A percentile compares a stretch with the other conserved stretches of the same genome.
phyloP scores from a whole-genome alignment of 2,329 filamentous ascomycete genomes.

The Neurospora crassa region DNA sequence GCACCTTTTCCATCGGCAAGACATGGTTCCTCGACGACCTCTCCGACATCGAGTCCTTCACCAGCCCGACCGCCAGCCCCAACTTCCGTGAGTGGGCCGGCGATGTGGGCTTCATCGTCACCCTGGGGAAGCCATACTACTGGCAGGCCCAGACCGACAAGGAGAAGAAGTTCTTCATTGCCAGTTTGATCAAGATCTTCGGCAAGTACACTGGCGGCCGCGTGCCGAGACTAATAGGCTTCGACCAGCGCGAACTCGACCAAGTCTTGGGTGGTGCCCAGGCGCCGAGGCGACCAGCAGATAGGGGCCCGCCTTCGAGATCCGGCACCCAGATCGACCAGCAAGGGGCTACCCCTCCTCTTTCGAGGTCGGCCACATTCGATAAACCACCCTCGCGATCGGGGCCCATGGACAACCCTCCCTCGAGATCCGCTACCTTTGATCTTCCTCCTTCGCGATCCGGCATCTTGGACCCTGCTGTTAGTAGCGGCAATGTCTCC shows the following conservation, averaged over 20 bases:
- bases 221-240: slow-evolving; percentile 69
- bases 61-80: slow-evolving; percentile 46
- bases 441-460: slow-evolving; percentile 19
- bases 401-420: slow-evolving; percentile 8
- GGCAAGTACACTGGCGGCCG: slow-evolving; percentile 90
- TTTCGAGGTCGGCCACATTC: not conserved
- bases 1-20: slow-evolving; percentile 93
- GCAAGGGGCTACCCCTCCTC: not conserved
- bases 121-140: slow-evolving; percentile 88
- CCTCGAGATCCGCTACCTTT: slow-evolving; percentile 8
- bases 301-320: slow-evolving; percentile 6
- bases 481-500: slow-evolving; percentile 17
- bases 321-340: not conserved
- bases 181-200: slow-evolving; percentile 91
- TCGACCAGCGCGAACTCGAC: slow-evolving; percentile 70
- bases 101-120: slow-evolving; percentile 76
- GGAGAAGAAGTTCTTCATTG: slow-evolving; percentile 98
- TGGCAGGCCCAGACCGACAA: slow-evolving; percentile 91
- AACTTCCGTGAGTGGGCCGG: slow-evolving; percentile 68
- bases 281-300: slow-evolving; percentile 15
- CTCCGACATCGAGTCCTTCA: slow-evolving; percentile 72
- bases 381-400: slow-evolving; percentile 20
- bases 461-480: slow-evolving; percentile 11
- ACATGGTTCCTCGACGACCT: slow-evolving; percentile 96
- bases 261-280: slow-evolving; percentile 53